phyloP scores from a whole-genome alignment of 75 land plant species.

The Chamaecyparis obtusa region DNA sequence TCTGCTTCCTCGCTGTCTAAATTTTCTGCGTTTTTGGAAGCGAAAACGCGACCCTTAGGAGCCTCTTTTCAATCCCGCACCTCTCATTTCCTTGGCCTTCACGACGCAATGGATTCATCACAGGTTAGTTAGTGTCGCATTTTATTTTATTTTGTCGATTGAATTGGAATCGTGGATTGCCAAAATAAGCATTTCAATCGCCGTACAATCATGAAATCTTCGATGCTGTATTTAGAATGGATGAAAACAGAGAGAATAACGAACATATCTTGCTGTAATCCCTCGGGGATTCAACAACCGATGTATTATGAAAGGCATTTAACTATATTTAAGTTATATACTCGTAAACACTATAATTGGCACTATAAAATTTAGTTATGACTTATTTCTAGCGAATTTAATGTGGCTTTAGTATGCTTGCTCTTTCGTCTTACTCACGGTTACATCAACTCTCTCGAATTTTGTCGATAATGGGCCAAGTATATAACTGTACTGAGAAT shows the following conservation, averaged over 20 bases:
- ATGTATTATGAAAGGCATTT: not conserved
- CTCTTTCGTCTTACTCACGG: not conserved
- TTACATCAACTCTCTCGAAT: not conserved
- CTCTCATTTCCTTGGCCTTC: not conserved
- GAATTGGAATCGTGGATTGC: not conserved
- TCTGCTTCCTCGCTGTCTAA: not conserved
- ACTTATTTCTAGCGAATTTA: not conserved
- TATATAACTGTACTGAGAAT: not conserved
- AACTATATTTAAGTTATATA: not conserved
- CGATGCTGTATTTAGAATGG: not conserved
- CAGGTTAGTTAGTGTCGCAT: not conserved
- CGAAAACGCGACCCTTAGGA: not conserved
- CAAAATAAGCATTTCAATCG: not conserved
- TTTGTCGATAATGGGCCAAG: not conserved
- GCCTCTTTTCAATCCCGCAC: not conserved
- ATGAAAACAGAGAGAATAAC: not conserved
- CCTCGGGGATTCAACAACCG: not conserved
- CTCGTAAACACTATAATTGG: not conserved
- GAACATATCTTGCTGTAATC: not conserved
- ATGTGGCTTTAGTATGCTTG: not conserved
- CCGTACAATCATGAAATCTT: not conserved
- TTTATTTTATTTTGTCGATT: not conserved
- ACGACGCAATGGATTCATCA: not conserved
- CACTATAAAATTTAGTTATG: not conserved
- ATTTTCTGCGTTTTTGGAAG: not conserved